A percentile compares a stretch with the other conserved stretches of the same genome.
phyloP scores from a whole-genome alignment of 73 alveolate species.

The Tetrahymena malaccensis region DNA sequence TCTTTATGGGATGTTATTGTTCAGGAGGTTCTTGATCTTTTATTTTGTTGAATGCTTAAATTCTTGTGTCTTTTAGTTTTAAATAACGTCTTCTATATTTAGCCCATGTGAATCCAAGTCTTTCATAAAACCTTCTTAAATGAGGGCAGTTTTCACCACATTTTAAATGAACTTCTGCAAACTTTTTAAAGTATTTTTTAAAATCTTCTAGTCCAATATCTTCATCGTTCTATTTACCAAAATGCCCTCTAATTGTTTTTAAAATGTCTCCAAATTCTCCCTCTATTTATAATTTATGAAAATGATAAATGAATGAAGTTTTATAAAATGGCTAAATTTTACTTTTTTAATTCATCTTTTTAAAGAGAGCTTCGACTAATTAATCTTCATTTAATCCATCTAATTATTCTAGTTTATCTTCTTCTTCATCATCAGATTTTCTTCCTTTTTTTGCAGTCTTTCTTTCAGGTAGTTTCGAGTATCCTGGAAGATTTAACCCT shows the following conservation, averaged over 20 bases:
- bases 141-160: slow-evolving; percentile 49
- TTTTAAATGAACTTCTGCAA: slow-evolving; percentile 29
- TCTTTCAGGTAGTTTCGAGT: not conserved
- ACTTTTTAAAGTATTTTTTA: slow-evolving; percentile 14
- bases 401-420: slow-evolving; percentile 12
- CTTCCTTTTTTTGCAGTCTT: not conserved
- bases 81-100: slow-evolving; percentile 31
- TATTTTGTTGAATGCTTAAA: slow-evolving; percentile 7
- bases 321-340: not conserved
- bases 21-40: not conserved
- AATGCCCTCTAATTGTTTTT: slow-evolving; percentile 3
- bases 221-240: slow-evolving; percentile 25
- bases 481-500: not conserved
- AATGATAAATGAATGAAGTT: not conserved
- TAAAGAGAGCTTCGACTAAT: not conserved
- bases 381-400: not conserved
- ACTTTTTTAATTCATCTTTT: not conserved
- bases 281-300: not conserved
- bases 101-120: slow-evolving; percentile 13
- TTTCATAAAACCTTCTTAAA: slow-evolving; percentile 36
- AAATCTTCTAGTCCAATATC: slow-evolving; percentile 8
- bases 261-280: slow-evolving; percentile 17
- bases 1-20: not conserved
- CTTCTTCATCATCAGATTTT: slow-evolving; percentile 12
- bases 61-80: slow-evolving; percentile 21